Conservation (phyloP, 345 rosid species). For the Lepidium aucheri region DNA sequence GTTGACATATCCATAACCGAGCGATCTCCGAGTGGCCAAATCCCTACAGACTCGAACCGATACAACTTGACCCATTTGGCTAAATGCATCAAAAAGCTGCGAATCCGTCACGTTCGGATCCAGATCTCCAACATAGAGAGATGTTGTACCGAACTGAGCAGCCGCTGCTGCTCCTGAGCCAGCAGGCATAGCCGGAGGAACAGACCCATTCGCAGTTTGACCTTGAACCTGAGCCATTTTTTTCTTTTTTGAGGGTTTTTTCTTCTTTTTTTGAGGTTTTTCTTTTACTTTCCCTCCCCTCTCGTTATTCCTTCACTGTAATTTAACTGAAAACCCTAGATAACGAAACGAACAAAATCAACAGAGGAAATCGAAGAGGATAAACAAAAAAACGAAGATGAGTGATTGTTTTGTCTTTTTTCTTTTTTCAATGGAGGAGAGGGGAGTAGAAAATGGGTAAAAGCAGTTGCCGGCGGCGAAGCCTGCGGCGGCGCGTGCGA, state of each 20-base stretch:
- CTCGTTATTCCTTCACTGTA: conserved; percentile 36
- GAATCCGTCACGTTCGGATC: conserved; percentile 67
- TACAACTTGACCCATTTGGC: conserved; percentile 72
- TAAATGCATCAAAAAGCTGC: conserved; percentile 78
- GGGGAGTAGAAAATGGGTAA: conserved; percentile 35
- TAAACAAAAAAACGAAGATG: neutral
- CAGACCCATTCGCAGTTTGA: conserved; percentile 26
- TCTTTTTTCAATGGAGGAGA: conserved; percentile 33
- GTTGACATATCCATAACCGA: conserved; percentile 88
- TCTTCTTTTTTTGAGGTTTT: conserved; percentile 5
- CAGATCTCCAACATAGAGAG: conserved; percentile 93
- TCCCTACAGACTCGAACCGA: conserved; percentile 83
- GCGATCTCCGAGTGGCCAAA: conserved; percentile 65
- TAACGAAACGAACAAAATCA: neutral
- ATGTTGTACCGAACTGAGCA: conserved; percentile 55
- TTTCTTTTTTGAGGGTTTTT: neutral
- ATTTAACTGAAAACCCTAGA: conserved; percentile 24
- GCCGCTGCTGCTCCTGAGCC: conserved; percentile 12
- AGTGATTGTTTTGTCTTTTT: neutral
- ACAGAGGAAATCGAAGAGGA: neutral
- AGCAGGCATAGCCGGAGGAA: conserved; percentile 5
- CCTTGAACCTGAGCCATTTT: conserved; percentile 54
- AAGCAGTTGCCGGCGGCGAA: conserved; percentile 45
- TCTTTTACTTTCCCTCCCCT: conserved; percentile 58
- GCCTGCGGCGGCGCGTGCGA: conserved; percentile 44